A percentile compares a stretch with the other conserved stretches of the same genome.
These are phyloP conservation scores for Diplodia scrobiculata DNA, from an alignment of 2,329 filamentous ascomycete genomes.

Conservation along the genomic window DNA sequence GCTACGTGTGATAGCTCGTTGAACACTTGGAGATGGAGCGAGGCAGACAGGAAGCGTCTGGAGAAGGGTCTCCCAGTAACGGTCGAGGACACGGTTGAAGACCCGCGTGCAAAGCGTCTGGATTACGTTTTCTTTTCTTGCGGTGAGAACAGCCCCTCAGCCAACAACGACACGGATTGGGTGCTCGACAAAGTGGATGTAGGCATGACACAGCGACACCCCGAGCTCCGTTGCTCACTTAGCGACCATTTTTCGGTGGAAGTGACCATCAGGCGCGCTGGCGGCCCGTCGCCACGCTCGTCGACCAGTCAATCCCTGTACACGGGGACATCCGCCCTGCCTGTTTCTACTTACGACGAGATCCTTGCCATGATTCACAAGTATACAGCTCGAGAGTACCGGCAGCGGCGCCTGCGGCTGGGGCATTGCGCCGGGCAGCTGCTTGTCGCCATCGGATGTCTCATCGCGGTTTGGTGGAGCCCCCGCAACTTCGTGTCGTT, in stretches of 20 bases:
- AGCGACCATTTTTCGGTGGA: constrained; percentile 95
- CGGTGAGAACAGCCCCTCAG: constrained; percentile 36
- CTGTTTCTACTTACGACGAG: constrained; percentile 64
- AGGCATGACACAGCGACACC: constrained; percentile 79
- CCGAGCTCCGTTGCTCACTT: constrained; percentile 77
- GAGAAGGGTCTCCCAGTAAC: constrained; percentile 64
- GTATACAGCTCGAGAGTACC: constrained; percentile 70
- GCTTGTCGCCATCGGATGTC: constrained; percentile 69
- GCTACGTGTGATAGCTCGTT: constrained; percentile 81
- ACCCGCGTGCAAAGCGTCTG: constrained; percentile 78
- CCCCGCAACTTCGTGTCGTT: constrained; percentile 76
- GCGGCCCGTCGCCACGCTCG: constrained; percentile 17
- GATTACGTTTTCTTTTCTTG: constrained; percentile 85
- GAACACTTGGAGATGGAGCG: constrained; percentile 93
- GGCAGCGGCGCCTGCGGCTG: constrained; percentile 71
- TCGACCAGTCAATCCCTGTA: constrained; percentile 1
- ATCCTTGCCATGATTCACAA: constrained; percentile 70
- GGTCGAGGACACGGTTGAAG: constrained; percentile 66
- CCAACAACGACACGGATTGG: constrained; percentile 58
- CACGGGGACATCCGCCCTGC: constrained; percentile 37
- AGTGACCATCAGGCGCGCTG: constrained; percentile 62
- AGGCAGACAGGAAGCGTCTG: constrained; percentile 67
- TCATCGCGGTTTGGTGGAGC: constrained; percentile 84
- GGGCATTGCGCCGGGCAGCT: constrained; percentile 72
- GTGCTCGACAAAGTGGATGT: constrained; percentile 70